Conservation (phyloP, 352 stramenopile species). For the Pythium plurisporium region DNA sequence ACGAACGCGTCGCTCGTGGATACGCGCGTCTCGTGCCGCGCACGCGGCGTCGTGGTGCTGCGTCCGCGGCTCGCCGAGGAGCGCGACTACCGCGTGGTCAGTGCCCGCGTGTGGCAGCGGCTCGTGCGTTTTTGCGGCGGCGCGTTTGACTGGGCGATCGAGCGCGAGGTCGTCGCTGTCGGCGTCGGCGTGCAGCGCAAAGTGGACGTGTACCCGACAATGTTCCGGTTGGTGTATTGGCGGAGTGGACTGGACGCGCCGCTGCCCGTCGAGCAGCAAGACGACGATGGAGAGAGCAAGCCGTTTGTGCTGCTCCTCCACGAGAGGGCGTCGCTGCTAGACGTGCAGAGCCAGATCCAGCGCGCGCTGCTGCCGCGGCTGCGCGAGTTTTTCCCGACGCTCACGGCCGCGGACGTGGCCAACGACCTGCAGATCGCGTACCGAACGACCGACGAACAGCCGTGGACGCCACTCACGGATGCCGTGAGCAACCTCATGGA, state of each 20-base stretch:
- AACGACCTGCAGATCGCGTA: slow-evolving; percentile 48
- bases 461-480: slow-evolving; percentile 41
- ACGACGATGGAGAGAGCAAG: slow-evolving; percentile 19
- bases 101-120: slow-evolving; percentile 62
- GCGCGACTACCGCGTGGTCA: slow-evolving; percentile 62
- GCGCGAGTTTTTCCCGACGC: slow-evolving; percentile 35
- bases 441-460: slow-evolving; percentile 27
- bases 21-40: slow-evolving; percentile 31
- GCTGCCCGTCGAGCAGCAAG: slow-evolving; percentile 26
- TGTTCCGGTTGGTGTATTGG: slow-evolving; percentile 55
- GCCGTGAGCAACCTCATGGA: slow-evolving; percentile 25
- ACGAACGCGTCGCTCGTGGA: slow-evolving; percentile 54
- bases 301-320: slow-evolving; percentile 42
- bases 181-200: slow-evolving; percentile 33
- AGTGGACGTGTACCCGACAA: slow-evolving; percentile 66
- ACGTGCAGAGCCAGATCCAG: slow-evolving; percentile 48
- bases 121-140: slow-evolving; percentile 53
- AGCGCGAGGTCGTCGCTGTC: slow-evolving; percentile 46
- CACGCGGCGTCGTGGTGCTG: slow-evolving; percentile 46
- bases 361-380: slow-evolving; percentile 25
- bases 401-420: slow-evolving; percentile 27
- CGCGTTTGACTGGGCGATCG: slow-evolving; percentile 77
- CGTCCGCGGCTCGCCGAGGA: slow-evolving; percentile 58
- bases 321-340: slow-evolving; percentile 30
- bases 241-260: slow-evolving; percentile 29